phyloP scores from a whole-genome alignment of 495 filamentous ascomycete genomes.

The Parathielavia hyrcaniae region DNA sequence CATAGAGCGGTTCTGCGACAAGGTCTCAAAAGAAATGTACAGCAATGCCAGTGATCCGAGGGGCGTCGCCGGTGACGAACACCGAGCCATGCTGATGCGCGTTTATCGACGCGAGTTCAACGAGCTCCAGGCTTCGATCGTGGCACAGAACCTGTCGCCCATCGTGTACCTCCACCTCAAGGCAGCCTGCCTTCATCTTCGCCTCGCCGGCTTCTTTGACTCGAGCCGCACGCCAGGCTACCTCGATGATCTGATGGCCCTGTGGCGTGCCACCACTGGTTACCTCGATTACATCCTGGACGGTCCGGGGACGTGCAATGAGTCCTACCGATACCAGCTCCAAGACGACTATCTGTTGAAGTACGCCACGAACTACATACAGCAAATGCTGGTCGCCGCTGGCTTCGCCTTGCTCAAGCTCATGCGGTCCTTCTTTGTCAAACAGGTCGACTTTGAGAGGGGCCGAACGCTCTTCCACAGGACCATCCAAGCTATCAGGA shows the following conservation, averaged over 20 bases:
- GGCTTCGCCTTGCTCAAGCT: slow-evolving; percentile 82
- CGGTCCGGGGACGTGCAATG: slow-evolving; percentile 32
- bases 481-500: slow-evolving; percentile 69
- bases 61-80: slow-evolving; percentile 63
- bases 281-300: slow-evolving; percentile 71
- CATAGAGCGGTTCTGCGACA: slow-evolving; percentile 79
- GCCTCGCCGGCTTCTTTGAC: slow-evolving; percentile 84
- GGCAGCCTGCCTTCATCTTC: slow-evolving; percentile 75
- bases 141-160: slow-evolving; percentile 47
- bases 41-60: slow-evolving; percentile 70
- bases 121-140: slow-evolving; percentile 48
- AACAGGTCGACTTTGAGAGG: slow-evolving; percentile 65
- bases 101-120: slow-evolving; percentile 52
- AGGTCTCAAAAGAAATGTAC: slow-evolving; percentile 78
- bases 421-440: slow-evolving; percentile 73
- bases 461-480: slow-evolving; percentile 67
- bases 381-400: slow-evolving; percentile 86
- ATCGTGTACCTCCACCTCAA: slow-evolving; percentile 68
- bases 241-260: slow-evolving; percentile 64
- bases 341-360: slow-evolving; percentile 49
- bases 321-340: slow-evolving; percentile 26
- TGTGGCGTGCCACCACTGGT: slow-evolving; percentile 67
- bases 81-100: slow-evolving; percentile 60
- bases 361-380: slow-evolving; percentile 78
- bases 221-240: slow-evolving; percentile 67